These are phyloP conservation scores for Mycosarcoma maydis DNA, from an alignment of 1,284 basidiomycete species.

Conservation along the genomic window DNA sequence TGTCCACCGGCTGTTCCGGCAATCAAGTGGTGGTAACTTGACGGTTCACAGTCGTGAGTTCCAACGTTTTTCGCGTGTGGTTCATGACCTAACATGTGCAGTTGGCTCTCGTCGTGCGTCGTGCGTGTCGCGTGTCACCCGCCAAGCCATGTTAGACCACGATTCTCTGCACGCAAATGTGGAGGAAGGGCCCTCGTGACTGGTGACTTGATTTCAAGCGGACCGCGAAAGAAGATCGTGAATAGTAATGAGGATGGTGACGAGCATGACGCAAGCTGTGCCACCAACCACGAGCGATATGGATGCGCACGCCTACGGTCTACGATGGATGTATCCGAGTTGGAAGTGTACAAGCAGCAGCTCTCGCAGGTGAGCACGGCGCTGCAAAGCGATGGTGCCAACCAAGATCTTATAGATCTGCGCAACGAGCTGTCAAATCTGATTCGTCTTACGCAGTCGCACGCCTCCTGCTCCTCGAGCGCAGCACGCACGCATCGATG, in stretches of 20 bases:
- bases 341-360: constrained; percentile 35
- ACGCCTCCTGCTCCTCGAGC: background rate
- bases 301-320: no score
- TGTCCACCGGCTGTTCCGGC: background rate
- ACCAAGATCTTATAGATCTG: constrained; percentile 76
- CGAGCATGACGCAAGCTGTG: no score
- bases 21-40: constrained; percentile 4
- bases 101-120: no score
- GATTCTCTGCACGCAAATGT: no score
- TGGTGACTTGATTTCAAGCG: no score
- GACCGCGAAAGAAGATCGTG: no score
- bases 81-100: no score
- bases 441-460: constrained; percentile 78
- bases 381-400: constrained; percentile 82
- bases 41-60: no score
- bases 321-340: constrained; percentile 17
- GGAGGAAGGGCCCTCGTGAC: no score
- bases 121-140: no score
- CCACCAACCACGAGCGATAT: no score
- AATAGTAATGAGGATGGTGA: no score
- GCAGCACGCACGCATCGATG: background rate
- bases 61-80: background rate
- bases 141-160: background rate
- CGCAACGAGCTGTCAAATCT: constrained; percentile 87
- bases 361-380: constrained; percentile 89